Evolutionary conservation across 208 protist species (phyloP).

Genomic region (Trypanosoma grayi): DNA sequence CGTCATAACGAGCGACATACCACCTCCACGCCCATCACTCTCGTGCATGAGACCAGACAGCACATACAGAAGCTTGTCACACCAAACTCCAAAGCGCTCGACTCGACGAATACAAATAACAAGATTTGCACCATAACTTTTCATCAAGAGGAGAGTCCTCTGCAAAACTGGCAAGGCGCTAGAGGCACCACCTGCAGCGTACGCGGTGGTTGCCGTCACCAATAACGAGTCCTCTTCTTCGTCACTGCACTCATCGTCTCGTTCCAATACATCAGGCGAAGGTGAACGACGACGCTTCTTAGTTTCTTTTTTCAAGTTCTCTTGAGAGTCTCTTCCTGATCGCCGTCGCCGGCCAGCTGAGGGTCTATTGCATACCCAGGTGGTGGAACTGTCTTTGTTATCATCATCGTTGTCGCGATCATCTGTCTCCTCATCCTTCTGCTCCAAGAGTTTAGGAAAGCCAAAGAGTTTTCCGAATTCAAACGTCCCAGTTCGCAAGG

Average conservation of each 20-base stretch:
- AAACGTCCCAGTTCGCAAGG: conserved; percentile 61
- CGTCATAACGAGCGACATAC: conserved; percentile 67
- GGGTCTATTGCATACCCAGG: neutral
- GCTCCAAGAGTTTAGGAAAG: conserved; percentile 39
- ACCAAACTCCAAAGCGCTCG: conserved; percentile 76
- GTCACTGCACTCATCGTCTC: conserved; percentile 8
- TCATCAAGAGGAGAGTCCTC: conserved; percentile 64
- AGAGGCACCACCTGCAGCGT: conserved; percentile 48
- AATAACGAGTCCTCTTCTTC: conserved; percentile 28
- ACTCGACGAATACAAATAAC: conserved; percentile 72
- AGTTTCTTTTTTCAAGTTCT: neutral
- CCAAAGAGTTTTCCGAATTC: conserved; percentile 77
- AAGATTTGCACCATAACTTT: conserved; percentile 56
- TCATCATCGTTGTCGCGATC: neutral
- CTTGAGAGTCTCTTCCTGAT: neutral
- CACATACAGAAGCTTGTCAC: conserved; percentile 83
- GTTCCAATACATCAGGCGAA: neutral
- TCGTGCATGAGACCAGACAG: conserved; percentile 87
- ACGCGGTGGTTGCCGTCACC: conserved; percentile 59
- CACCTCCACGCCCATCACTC: conserved; percentile 48
- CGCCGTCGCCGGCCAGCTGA: neutral
- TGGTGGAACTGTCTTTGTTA: neutral
- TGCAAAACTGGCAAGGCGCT: conserved; percentile 77
- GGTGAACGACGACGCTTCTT: neutral
- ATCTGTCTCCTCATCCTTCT: conserved; percentile 1